Evolutionary conservation across 192 early-diverging fungal genomes (phyloP).

Genomic region (Kickxella alabastrina): DNA sequence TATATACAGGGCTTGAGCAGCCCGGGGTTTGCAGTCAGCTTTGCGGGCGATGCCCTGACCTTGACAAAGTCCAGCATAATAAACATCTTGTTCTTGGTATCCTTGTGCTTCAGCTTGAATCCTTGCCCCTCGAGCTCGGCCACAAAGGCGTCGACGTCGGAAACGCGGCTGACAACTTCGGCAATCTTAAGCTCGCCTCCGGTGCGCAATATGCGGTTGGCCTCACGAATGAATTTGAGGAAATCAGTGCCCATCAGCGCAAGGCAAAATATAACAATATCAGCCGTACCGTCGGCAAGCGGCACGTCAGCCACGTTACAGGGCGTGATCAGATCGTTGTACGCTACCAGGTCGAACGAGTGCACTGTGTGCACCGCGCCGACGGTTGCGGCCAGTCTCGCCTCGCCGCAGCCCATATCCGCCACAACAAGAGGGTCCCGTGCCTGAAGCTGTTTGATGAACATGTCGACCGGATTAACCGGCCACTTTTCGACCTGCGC

Average conservation of each 20-base stretch:
- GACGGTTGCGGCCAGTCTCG: constrained; percentile 71
- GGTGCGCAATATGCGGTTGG: constrained; percentile 68
- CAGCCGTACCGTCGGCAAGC: constrained; percentile 58
- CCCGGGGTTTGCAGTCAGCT: constrained; percentile 4
- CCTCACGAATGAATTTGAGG: constrained; percentile 86
- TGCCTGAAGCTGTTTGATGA: constrained; percentile 63
- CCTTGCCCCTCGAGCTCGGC: constrained; percentile 66
- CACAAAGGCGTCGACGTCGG: constrained; percentile 75
- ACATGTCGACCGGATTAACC: constrained; percentile 85
- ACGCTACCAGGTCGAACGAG: constrained; percentile 86
- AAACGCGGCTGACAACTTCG: constrained; percentile 89
- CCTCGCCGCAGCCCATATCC: constrained; percentile 97
- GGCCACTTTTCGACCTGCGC: constrained; percentile 91
- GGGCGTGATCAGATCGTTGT: constrained; percentile 73
- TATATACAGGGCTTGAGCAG: constrained; percentile 62
- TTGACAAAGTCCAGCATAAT: constrained; percentile 82
- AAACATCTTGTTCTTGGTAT: constrained; percentile 93
- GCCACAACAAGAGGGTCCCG: constrained; percentile 56
- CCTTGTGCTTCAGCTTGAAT: constrained; percentile 70
- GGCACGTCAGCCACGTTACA: constrained; percentile 94
- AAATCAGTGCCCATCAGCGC: constrained; percentile 98
- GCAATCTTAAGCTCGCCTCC: constrained; percentile 90
- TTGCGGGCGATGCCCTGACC: constrained; percentile 21
- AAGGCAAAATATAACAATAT: constrained; percentile 88
- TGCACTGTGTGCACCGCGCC: constrained; percentile 62